These are phyloP conservation scores for Psidium guajava DNA, from an alignment of 345 rosid species.

Conservation along the genomic window DNA sequence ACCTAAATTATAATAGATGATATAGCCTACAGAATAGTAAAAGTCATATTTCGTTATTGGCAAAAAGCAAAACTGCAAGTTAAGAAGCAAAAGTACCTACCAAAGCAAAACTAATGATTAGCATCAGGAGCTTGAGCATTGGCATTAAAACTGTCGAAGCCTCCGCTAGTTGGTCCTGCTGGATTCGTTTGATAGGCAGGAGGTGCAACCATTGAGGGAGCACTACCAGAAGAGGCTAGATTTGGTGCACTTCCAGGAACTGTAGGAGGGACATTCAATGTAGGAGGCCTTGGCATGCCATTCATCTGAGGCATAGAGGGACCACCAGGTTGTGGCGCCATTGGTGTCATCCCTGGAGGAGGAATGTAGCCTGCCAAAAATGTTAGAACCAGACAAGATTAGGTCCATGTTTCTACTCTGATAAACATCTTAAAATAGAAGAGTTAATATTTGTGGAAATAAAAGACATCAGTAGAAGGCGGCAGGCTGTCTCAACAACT, in stretches of 20 bases:
- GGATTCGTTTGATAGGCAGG: constrained; percentile 49
- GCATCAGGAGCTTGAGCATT: constrained; percentile 42
- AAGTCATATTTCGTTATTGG: neutral
- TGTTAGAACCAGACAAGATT: neutral
- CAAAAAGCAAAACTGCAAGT: neutral
- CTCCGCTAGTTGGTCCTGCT: constrained; percentile 35
- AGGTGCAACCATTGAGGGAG: constrained; percentile 28
- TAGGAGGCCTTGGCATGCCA: constrained; percentile 63
- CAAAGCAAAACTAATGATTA: constrained; percentile 21
- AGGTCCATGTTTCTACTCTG: neutral
- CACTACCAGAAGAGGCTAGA: constrained; percentile 34
- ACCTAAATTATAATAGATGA: neutral
- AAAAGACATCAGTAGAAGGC: neutral
- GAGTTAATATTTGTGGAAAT: neutral
- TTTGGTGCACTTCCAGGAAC: constrained; percentile 45
- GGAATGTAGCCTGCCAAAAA: constrained; percentile 38
- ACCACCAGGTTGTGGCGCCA: constrained; percentile 89
- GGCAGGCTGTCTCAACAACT: neutral
- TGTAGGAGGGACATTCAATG: constrained; percentile 25
- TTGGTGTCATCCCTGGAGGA: constrained; percentile 52
- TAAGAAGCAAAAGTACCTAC: neutral
- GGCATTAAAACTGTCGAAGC: constrained; percentile 38
- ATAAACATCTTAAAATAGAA: neutral
- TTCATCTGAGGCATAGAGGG: constrained; percentile 60
- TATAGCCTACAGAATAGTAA: neutral